A percentile compares a stretch with the other conserved stretches of the same genome.
Conservation (phyloP, 2,329 filamentous ascomycete species). For the Pestalotiopsis sp. region DNA sequence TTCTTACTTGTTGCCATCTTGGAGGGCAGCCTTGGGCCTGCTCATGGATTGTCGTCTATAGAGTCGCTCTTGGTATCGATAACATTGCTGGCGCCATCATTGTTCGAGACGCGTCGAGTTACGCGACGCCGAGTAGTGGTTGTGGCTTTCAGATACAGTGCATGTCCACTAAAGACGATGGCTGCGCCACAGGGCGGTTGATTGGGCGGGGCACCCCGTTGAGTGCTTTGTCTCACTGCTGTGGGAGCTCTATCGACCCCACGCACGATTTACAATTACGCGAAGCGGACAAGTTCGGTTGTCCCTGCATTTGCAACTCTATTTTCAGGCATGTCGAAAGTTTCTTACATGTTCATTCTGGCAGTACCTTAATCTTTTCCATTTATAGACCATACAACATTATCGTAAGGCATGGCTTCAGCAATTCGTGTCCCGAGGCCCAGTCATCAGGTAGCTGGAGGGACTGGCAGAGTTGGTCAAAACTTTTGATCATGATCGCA, state of each 20-base stretch:
- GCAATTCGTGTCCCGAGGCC: background rate
- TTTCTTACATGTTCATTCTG: background rate
- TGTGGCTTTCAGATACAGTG: background rate
- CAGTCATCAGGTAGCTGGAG: background rate
- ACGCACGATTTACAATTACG: background rate
- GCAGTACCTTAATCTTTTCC: background rate
- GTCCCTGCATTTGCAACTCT: background rate
- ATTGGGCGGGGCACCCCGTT: background rate
- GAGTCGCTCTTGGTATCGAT: background rate
- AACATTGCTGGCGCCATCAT: background rate
- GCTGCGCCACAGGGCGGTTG: background rate
- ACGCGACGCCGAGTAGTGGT: background rate
- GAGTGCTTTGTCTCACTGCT: background rate
- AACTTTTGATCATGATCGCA: background rate
- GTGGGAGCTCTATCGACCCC: background rate
- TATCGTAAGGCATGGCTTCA: background rate
- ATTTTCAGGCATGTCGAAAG: background rate
- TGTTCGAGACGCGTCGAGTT: conserved; percentile 1
- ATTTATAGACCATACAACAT: too few species aligned
- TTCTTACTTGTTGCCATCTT: conserved; percentile 37
- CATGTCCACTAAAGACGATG: background rate
- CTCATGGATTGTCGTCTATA: background rate
- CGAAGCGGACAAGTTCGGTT: background rate
- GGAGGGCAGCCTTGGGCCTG: background rate
- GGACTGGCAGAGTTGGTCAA: background rate